Base-by-base conservation (phyloP, 495 filamentous ascomycete genomes). In the Clohesyomyces aquaticus region DNA sequence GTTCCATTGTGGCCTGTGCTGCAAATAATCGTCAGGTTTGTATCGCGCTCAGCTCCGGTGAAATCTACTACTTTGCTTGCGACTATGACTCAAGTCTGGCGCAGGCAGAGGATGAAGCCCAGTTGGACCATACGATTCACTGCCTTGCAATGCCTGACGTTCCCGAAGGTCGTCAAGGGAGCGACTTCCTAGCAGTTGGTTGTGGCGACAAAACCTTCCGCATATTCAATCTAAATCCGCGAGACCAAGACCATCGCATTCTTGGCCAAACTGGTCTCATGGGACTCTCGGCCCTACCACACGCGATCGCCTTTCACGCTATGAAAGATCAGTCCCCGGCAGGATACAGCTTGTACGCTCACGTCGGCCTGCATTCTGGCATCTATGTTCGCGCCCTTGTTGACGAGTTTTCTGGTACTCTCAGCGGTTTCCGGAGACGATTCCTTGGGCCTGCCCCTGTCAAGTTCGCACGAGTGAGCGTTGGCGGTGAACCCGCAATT, bases 1-100 rank as follows among this genome's bases (percentile, higher is more conserved):
- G 94, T 3, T 91, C 92, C 1, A 96, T 99, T 66, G 91, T 96
- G 38, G 91, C 95, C n/a, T 93, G 92, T 28, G 87, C 94, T 3
- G 91, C 94, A 9, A 99, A 99, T 68, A 87, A 93, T 62, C 85
- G 90, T 43, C 94, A 99, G 75, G 90, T 98, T 22, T 91, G 91
- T 0, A 87, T 99, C 42, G 94, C 93, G 16, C 77, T 99, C 35
- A 96, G 91, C 70, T 96, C 91, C 14, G 91, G 92, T 11, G 94
- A 99, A 73, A 94, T 99, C 57, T 90, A 94, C 19, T 98, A 97
- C 71, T 99, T 99, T 66, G 95, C 97, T 74, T 90, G 96, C 87
- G 95, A 96, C 72, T 81, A 84, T 1, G 93, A 98, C 77, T 93
- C 91, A 10, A 87, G 87, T 4, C 79, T 99, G 14, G 91, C 91